Conservation (phyloP, 2,329 filamentous ascomycete species). For the Paramyrothecium sp. region DNA sequence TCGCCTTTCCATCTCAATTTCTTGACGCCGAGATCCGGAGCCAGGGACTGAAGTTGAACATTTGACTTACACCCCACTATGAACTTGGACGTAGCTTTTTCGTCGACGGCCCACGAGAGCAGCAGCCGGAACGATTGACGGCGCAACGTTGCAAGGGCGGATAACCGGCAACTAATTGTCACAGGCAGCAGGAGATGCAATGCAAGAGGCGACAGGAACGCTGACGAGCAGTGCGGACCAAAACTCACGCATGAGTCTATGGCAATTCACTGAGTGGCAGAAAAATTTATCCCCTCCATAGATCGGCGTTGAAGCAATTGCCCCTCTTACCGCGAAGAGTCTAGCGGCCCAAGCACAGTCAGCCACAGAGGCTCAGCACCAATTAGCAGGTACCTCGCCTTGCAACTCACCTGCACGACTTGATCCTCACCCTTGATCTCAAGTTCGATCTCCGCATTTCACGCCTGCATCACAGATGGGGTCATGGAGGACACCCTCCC, state of each 20-base stretch:
- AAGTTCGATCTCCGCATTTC: too few relatives aligned
- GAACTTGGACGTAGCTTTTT: not conserved
- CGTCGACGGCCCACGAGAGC: not conserved
- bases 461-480: too few relatives aligned
- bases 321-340: conserved; percentile 29
- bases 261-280: not conserved
- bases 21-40: not conserved
- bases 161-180: not conserved
- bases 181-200: not conserved
- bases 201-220: too few relatives aligned
- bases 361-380: too few relatives aligned
- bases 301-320: conserved; percentile 5
- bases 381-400: too few relatives aligned
- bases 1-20: not conserved
- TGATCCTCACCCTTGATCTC: too few relatives aligned
- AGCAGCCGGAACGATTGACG: not conserved
- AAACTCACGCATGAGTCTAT: too few relatives aligned
- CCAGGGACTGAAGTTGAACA: not conserved
- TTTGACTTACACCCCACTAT: not conserved
- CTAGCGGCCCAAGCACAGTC: conserved; percentile 16
- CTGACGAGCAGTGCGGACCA: too few relatives aligned
- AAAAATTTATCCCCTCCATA: conserved; percentile 20
- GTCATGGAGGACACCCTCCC: too few relatives aligned
- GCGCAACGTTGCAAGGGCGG: not conserved
- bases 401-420: too few relatives aligned